Base-by-base conservation (phyloP, 202 grass and related monocot genomes). In the Schoenoplectus triqueter region DNA sequence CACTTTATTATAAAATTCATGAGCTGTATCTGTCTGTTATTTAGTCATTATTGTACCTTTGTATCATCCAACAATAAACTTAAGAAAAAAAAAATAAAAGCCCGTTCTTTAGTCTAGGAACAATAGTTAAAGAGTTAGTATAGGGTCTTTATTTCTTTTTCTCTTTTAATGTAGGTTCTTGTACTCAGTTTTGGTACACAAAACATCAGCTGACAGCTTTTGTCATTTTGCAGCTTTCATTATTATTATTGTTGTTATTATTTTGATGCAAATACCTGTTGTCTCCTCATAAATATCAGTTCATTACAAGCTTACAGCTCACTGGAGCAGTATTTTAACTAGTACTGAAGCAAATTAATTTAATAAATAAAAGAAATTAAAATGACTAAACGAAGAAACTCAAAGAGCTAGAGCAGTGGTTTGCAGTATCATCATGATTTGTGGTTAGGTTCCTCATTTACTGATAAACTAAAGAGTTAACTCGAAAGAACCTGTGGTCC, bases 1-100 rank as follows among this genome's bases (percentile, higher is more conserved):
- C 10, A 31, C 57, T 77, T 8, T 77, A 40, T 9, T 78, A 78
- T 6, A 42, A 11, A 41, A 60, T 41, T 78, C 14, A 9, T 60
- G 40, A 61, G 21, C 19, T 74, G 22, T 77, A 71, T 47, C 57
- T 75, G 41, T 66, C 10, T 85, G 11, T 21, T 85, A 51, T 73
- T 14, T 78, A 78, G 74, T 78, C 52, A 9, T 57, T 78, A 13
- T 17, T 78, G 31, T 31, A 31, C 31, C 31, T 31, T 31, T 31
- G 22, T 60, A 60, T 18, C 21, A 56, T 78, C n/a, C 39, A 17
- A 61, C 5, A 78, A 78, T 47, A 61, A 78, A 45, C 55, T 42
- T 57, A 22, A 61, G 74, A 31, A 31, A 31, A 31, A 78, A 76
- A 59, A 56, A 41, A 41, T 59, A 78, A 57, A 57, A 60, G 5